Base-by-base conservation (phyloP, 75 land plant genomes). In the Pinus albicaulis region DNA sequence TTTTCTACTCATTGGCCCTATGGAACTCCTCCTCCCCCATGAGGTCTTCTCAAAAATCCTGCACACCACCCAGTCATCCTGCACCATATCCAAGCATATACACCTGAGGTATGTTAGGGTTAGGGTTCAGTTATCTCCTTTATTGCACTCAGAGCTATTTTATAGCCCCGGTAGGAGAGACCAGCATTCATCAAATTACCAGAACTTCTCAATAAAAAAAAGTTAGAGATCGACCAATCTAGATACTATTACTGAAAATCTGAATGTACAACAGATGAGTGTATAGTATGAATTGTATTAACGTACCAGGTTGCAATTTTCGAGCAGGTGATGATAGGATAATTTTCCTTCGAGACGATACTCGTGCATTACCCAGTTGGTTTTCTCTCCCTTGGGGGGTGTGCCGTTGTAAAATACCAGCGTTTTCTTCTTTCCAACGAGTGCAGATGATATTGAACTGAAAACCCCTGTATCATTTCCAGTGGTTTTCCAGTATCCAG, bases 41-140 rank as follows among this genome's bases (percentile, higher is more conserved):
- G 85, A 74, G 74, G 73, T 86, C 82, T 88, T 88, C 78, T 82
- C 84, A 79, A 88, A 88, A 64, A 88, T 75, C 41, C 90, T 78
- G 82, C 90, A 88, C 24, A 88, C 90, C 31, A 88, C 90, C 90
- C 90, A 88, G 58, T 88, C 90, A 56, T 86, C 88, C 79, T 83
- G 82, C 79, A 53, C 61, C 11, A 61, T 20, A 10, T 41, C 44
- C 44, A 41, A 41, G 4, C 44, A 41, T 41, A 41, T 41, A 41
- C 44, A 3, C 44, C 4, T 41, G 0, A 41, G 5, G 44, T 41
- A 41, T 41, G 6, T 41, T 41, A 41, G 44, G 4, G 4, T 5
- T 41, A 5, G 44, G 44, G 5, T 41, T 41, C 44, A 41, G 4
- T 41, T 41, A 0, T 41, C 44, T 41, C 44, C 44, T 41, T 41